phyloP scores from a whole-genome alignment of 495 filamentous ascomycete genomes.

The Lasiosphaeria ovina region DNA sequence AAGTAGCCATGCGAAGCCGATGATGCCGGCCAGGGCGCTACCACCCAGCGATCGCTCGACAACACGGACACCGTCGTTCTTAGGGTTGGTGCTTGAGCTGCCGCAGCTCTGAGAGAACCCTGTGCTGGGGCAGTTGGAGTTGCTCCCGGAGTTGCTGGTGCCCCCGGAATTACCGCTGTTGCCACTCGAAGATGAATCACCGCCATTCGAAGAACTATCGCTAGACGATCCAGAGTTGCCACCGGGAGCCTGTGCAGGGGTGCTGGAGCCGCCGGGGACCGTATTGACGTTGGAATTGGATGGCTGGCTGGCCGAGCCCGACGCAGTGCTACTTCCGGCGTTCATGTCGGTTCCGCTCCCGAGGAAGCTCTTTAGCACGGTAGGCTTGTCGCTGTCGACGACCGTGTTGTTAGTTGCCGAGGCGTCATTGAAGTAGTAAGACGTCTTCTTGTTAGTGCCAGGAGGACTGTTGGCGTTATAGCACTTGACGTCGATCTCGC shows the following conservation, averaged over 20 bases:
- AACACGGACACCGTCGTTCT: constrained; percentile 27
- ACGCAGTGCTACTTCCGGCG: constrained; percentile 35
- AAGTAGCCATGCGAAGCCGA: constrained; percentile 47
- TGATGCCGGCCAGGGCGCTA: constrained; percentile 49
- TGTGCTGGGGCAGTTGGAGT: constrained; percentile 20
- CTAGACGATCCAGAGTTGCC: background rate
- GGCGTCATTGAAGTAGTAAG: constrained; percentile 71
- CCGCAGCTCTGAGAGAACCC: constrained; percentile 39
- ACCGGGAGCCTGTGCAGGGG: constrained; percentile 31
- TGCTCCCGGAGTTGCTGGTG: constrained; percentile 9
- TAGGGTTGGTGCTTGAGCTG: constrained; percentile 14
- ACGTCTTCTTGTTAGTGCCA: constrained; percentile 59
- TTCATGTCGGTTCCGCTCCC: constrained; percentile 75
- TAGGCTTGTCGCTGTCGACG: constrained; percentile 68
- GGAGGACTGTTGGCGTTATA: constrained; percentile 64
- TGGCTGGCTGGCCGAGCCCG: constrained; percentile 4
- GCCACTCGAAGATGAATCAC: background rate
- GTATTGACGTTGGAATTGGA: constrained; percentile 26
- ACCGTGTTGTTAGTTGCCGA: constrained; percentile 72
- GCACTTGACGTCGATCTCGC: constrained; percentile 78
- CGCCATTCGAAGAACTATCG: background rate
- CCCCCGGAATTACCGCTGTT: constrained; percentile 7
- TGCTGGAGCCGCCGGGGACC: constrained; percentile 37
- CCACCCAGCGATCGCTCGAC: constrained; percentile 42
- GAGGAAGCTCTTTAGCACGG: constrained; percentile 74